Evolutionary conservation across 805 yeast species (phyloP), one percentile per base, ranked within the genome.

Genomic region (Lipomyces japonicus): DNA sequence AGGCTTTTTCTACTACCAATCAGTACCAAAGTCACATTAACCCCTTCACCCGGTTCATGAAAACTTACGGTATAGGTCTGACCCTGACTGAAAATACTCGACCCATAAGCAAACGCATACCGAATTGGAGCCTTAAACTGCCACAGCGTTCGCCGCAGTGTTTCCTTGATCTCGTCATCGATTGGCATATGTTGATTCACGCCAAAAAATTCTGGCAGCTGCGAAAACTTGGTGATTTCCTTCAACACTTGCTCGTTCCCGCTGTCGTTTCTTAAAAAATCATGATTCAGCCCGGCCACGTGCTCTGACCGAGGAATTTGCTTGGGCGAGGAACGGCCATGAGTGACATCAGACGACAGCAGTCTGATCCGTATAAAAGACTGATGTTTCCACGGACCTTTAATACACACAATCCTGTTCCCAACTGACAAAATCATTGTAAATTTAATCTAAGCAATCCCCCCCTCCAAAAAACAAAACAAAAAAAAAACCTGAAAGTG

Each of bases 21-120:
- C 1, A 58, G 60, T 28, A 9, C 9, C 32, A 9, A 28, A 28
- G 9, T 56, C 77, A 75, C 10, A 51, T 51, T 7, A 3, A 73
- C 71, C 32, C 14, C 32, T 28, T 14, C 14, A 9, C 14, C 32
- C 14, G 12, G 9, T 28, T 9, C 32, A 23, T 14, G 12, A 4
- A 14, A 21, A 23, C 42, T 23, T 4, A 48, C 37, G 46, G 41
- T 26, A 16, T 43, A 40, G 12, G 48, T 18, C 36, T 71, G 68
- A 3, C 81, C 82, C 65, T 91, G 98, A 32, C 79, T 75, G 61
- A 93, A 86, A 1, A 93, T 96, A 3, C 96, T 96, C 5, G 95
- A 85, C 1, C 98, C 98, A 67, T 91, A 91, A 0, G 97, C 98
- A 68, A 91, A 86, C 0, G 96, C 82, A 61, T 79, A 85, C 46